Conservation (phyloP, 2,329 filamentous ascomycete genomes). For the Paecilomyces sp. region DNA sequence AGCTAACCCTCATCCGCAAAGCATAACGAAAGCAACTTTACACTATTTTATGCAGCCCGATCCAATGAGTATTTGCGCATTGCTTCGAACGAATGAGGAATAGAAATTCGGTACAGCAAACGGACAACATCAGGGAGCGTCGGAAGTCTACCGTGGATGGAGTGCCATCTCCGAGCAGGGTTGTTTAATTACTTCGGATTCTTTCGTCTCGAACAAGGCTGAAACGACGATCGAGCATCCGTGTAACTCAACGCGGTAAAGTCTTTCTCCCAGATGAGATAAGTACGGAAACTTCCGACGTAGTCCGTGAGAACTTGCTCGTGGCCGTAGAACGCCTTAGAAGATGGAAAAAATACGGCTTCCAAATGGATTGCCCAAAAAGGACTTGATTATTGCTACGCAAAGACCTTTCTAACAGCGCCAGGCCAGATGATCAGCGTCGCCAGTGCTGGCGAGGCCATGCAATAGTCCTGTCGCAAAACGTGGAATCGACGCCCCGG, state of each 20-base stretch:
- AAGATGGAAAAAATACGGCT: neutral
- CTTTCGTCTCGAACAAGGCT: neutral
- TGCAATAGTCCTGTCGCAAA: neutral
- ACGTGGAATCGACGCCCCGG: neutral
- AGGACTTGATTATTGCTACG: neutral
- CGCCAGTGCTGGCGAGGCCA: neutral
- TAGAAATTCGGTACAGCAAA: neutral
- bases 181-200: neutral
- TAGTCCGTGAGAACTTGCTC: neutral
- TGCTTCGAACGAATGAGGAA: neutral
- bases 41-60: neutral
- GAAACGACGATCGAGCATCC: neutral
- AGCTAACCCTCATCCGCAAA: neutral
- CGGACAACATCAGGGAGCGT: neutral
- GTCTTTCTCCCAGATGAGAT: neutral
- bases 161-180: neutral
- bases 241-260: neutral
- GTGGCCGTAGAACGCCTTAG: neutral
- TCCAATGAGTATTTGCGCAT: neutral
- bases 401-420: neutral
- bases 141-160: neutral
- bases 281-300: neutral
- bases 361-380: neutral
- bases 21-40: neutral
- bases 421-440: neutral